These are phyloP conservation scores for Zymoseptoria crescenta DNA, from an alignment of 2,329 filamentous ascomycete genomes.

Conservation along the genomic window DNA sequence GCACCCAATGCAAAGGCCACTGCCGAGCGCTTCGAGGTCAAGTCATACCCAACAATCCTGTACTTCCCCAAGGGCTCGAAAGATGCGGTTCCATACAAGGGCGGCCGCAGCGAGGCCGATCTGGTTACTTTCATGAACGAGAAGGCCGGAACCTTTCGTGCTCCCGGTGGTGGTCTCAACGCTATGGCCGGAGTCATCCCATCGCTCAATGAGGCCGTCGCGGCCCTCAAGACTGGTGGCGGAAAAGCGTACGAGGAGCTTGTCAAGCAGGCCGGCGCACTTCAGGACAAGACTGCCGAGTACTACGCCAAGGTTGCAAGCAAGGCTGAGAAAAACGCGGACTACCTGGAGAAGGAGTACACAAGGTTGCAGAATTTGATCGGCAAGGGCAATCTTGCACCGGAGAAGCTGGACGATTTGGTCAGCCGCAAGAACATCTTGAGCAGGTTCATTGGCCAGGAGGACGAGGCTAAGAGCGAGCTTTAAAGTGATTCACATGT, in stretches of 20 bases:
- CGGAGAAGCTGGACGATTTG: constrained; percentile 82
- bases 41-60: constrained; percentile 93
- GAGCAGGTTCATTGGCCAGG: constrained; percentile 57
- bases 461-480: constrained; percentile 25
- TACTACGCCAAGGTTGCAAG: constrained; percentile 91
- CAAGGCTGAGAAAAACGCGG: constrained; percentile 71
- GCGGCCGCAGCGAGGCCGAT: constrained; percentile 67
- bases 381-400: constrained; percentile 76
- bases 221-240: constrained; percentile 57
- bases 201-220: constrained; percentile 65
- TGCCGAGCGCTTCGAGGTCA: constrained; percentile 67
- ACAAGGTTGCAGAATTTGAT: constrained; percentile 71
- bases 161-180: constrained; percentile 71
- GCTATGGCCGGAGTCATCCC: constrained; percentile 73
- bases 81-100: constrained; percentile 62
- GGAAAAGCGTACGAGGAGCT: constrained; percentile 63
- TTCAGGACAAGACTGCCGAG: constrained; percentile 76
- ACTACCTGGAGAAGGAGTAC: constrained; percentile 78
- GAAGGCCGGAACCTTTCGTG: constrained; percentile 80
- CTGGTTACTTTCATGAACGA: constrained; percentile 78
- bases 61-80: constrained; percentile 85
- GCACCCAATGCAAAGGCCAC: constrained; percentile 73
- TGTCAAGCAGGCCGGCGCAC: constrained; percentile 58
- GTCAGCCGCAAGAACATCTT: constrained; percentile 82
- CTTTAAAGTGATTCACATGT: constrained; percentile 17